Percentiles rank a stretch among this genome's conserved stretches.
phyloP scores from a whole-genome alignment of 345 rosid genomes.

The Salix viminalis region DNA sequence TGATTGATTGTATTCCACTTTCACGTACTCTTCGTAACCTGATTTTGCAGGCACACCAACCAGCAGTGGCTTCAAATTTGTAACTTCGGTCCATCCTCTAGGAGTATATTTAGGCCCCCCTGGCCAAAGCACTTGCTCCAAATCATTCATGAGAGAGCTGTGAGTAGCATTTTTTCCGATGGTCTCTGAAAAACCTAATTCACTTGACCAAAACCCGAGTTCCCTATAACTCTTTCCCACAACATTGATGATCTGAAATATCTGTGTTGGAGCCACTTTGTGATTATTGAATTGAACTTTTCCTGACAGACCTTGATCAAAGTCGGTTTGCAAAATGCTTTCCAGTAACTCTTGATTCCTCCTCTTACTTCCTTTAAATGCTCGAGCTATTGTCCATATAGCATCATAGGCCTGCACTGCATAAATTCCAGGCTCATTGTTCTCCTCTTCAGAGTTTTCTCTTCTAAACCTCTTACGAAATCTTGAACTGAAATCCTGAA shows the following conservation, averaged over 20 bases:
- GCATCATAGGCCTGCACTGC: constrained; percentile 29
- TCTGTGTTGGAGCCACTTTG: not conserved
- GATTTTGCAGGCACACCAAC: constrained; percentile 20
- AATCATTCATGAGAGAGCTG: constrained; percentile 9
- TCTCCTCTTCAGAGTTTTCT: constrained; percentile 13
- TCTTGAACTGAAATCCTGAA: not conserved
- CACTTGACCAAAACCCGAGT: constrained; percentile 29
- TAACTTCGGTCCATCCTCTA: constrained; percentile 18
- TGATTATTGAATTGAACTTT: constrained; percentile 12
- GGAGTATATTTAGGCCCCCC: constrained; percentile 16
- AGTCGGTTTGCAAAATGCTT: not conserved
- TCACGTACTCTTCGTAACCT: not conserved
- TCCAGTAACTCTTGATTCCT: not conserved
- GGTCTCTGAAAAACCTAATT: constrained; percentile 14
- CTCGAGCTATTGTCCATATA: constrained; percentile 3
- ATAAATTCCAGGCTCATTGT: constrained; percentile 18
- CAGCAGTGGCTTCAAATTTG: constrained; percentile 2
- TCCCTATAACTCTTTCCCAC: constrained; percentile 14
- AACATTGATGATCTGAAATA: constrained; percentile 22
- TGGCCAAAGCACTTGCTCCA: constrained; percentile 28
- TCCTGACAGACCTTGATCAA: constrained; percentile 17
- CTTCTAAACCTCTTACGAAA: constrained; percentile 15
- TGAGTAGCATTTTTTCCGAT: not conserved
- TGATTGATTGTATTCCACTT: not conserved
- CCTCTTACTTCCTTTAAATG: constrained; percentile 1